Evolutionary conservation across 192 early-diverging fungal species (phyloP).

Genomic region (Backusella mclennaniae): DNA sequence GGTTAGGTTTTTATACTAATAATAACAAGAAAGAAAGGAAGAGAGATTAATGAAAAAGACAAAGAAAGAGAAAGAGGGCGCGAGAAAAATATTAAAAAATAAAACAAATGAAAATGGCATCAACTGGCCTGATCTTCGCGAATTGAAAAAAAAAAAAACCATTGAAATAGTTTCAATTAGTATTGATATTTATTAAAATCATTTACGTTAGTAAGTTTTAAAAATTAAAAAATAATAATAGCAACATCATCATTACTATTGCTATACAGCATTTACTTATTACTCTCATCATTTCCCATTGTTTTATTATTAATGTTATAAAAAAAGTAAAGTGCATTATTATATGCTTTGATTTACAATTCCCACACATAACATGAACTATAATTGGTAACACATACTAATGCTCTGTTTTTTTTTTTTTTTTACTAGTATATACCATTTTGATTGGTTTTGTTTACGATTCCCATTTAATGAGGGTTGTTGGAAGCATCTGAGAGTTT

Average conservation of each 20-base stretch:
- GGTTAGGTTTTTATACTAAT: background rate
- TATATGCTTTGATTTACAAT: background rate
- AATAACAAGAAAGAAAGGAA: background rate
- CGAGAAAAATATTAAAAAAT: background rate
- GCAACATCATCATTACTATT: background rate
- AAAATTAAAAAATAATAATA: background rate
- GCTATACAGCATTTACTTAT: background rate
- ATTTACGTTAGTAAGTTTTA: background rate
- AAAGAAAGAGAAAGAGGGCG: background rate
- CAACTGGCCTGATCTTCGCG: background rate
- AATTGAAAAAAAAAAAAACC: background rate
- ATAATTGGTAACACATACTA: background rate
- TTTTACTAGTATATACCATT: background rate
- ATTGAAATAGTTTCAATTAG: background rate
- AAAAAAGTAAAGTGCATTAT: background rate
- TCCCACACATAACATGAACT: background rate
- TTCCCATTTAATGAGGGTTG: background rate
- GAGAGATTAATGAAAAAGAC: background rate
- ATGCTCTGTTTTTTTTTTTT: too few species aligned
- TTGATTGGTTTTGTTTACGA: background rate
- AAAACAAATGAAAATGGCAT: background rate
- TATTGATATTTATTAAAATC: background rate
- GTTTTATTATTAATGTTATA: background rate
- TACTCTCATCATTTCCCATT: background rate
- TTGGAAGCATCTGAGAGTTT: background rate